Percentiles rank a stretch among this genome's conserved stretches.
Conservation (phyloP, 1,284 basidiomycete genomes). For the Rhodotorula sp. region DNA sequence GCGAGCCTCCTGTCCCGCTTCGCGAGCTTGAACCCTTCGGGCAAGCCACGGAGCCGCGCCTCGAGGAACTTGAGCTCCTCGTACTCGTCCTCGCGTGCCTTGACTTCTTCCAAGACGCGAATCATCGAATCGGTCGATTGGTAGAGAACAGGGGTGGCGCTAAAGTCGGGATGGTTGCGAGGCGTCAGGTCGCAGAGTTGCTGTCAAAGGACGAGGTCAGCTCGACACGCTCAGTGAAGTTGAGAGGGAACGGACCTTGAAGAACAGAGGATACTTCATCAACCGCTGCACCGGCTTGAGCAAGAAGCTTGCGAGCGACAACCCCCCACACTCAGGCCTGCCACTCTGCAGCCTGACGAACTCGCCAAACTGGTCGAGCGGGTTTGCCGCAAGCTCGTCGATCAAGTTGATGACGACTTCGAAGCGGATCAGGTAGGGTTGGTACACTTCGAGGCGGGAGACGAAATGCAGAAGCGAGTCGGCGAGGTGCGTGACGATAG, state of each 20-base stretch:
- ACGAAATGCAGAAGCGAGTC: constrained; percentile 62
- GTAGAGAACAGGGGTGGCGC: constrained; percentile 64
- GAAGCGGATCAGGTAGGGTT: constrained; percentile 74
- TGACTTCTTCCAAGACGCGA: constrained; percentile 73
- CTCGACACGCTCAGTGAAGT: background rate
- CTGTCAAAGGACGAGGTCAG: constrained; percentile 48
- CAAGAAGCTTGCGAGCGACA: constrained; percentile 65
- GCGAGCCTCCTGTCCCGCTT: constrained; percentile 69
- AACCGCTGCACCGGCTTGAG: constrained; percentile 72
- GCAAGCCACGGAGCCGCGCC: constrained; percentile 61
- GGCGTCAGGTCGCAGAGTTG: constrained; percentile 66
- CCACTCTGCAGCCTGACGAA: constrained; percentile 73
- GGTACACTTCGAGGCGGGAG: constrained; percentile 69
- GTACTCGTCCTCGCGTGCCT: constrained; percentile 77
- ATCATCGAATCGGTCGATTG: constrained; percentile 67
- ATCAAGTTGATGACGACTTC: constrained; percentile 61
- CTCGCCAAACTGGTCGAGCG: constrained; percentile 70
- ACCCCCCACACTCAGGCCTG: constrained; percentile 57
- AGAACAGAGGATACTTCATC: constrained; percentile 67
- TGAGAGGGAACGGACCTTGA: constrained; percentile 59
- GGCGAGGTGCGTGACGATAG: constrained; percentile 57
- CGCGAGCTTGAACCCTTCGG: constrained; percentile 58
- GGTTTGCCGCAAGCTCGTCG: constrained; percentile 57
- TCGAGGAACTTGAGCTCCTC: constrained; percentile 64
- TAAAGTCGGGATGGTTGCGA: constrained; percentile 64